Evolutionary conservation across 2,329 filamentous ascomycete species (phyloP), one percentile per base, ranked within the genome.

Genomic region (Triangularia verruculosa): DNA sequence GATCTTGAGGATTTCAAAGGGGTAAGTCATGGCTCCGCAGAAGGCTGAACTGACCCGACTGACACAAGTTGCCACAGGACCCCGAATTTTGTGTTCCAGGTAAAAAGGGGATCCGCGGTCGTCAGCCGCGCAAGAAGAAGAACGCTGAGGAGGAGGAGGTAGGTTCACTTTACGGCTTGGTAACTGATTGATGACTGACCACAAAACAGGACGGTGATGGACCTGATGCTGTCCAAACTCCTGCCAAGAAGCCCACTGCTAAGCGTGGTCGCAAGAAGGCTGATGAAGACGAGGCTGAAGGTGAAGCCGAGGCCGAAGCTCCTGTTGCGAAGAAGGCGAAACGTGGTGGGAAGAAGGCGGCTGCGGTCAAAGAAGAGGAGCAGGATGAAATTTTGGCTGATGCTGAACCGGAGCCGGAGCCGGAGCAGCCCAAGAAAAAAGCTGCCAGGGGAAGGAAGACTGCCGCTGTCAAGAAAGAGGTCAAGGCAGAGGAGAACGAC

Each of bases 1-100:
- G 89, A 90, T 69, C 83, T 92, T 51, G 89, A 91, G 59, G 94
- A 97, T 70, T 97, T 92, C 87, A 94, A 89, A 32, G 92, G 92
- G 12, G 93, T 96, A 83, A 78, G 90, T 80, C 24, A 70, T 24
- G 30, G 67, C 13, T n/a, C 1, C 6, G 20, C 28, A 32, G 13
- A 22, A n/a, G 34, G 6, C 24, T 51, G 1, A 62, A 58, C 54
- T 66, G 34, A 64, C 58, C n/a, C 68, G 27, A 9, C 8, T 24
- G 34, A 58, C 32, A 24, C 15, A 7, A 24, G 25, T 8, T 6
- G 4, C 32, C 30, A n/a, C 47, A 95, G 91, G 91, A 96, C 68
- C 79, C 85, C 3, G 89, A 90, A 72, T 84, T 86, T 78, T 96
- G 95, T 73, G 81, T 84, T 20, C 88, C 85, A 3, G 90, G 90